Percentiles rank a stretch among this genome's conserved stretches.
phyloP scores from a whole-genome alignment of 176 grass and related monocot species.

The Poa pratensis region DNA sequence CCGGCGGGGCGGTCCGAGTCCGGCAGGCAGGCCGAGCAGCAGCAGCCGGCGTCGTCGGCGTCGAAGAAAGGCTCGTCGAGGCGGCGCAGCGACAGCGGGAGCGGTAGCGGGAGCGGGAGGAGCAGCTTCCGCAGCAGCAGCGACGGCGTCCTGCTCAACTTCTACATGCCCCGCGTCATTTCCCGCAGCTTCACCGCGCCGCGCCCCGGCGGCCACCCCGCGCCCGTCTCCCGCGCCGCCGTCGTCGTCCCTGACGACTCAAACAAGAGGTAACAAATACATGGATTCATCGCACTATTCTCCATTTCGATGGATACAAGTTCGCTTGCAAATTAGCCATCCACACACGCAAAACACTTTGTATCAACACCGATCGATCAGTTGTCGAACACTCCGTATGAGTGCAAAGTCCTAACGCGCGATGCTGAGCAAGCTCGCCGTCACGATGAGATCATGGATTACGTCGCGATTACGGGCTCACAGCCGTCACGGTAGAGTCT shows the following conservation, averaged over 20 bases:
- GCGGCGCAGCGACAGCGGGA: conserved; percentile 29
- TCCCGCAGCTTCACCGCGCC: conserved; percentile 81
- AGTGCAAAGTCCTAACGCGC: no score
- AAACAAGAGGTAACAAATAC: conserved; percentile 50
- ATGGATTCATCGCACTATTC: no score
- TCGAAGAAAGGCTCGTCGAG: conserved; percentile 42
- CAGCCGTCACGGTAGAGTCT: no score
- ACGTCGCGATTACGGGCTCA: no score
- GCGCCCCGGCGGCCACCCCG: conserved; percentile 30
- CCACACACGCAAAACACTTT: no score
- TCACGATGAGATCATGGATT: no score
- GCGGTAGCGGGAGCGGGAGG: conserved; percentile 8
- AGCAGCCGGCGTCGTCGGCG: not conserved
- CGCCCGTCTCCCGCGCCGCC: conserved; percentile 5
- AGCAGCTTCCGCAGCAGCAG: conserved; percentile 68
- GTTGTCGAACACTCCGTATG: no score
- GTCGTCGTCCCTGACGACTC: conserved; percentile 28
- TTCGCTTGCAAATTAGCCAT: no score
- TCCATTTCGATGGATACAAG: no score
- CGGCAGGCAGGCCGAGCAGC: no score
- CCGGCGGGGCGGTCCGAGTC: not conserved
- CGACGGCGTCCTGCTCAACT: conserved; percentile 89
- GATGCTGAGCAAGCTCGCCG: no score
- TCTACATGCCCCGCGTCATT: conserved; percentile 74
- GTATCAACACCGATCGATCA: no score